These are phyloP conservation scores for Aspergillus affinis DNA, from an alignment of 495 filamentous ascomycete genomes.

Conservation along the genomic window DNA sequence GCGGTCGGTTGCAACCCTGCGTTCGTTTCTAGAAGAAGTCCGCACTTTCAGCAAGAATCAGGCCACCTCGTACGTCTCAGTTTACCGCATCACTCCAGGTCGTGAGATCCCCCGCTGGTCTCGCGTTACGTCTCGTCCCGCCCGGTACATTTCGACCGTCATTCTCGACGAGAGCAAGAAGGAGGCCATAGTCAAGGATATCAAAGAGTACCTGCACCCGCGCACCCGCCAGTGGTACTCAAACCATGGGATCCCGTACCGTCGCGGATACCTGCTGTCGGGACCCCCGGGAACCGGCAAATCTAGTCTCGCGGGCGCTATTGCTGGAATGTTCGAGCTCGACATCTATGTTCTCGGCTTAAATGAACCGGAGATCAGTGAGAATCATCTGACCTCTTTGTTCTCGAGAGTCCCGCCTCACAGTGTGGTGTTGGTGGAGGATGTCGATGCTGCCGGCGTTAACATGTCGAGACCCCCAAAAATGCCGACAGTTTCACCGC, in stretches of 20 bases:
- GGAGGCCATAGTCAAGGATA: slow-evolving; percentile 53
- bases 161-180: slow-evolving; percentile 71
- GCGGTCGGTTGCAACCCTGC: not conserved
- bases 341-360: slow-evolving; percentile 65
- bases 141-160: slow-evolving; percentile 72
- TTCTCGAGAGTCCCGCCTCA: slow-evolving; percentile 59
- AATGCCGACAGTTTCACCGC: slow-evolving; percentile 13
- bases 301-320: slow-evolving; percentile 54
- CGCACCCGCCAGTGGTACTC: slow-evolving; percentile 36
- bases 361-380: slow-evolving; percentile 51
- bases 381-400: slow-evolving; percentile 43
- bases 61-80: not conserved
- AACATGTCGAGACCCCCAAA: slow-evolving; percentile 14
- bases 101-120: slow-evolving; percentile 16
- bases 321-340: slow-evolving; percentile 63
- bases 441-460: slow-evolving; percentile 54
- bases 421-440: slow-evolving; percentile 66
- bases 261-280: slow-evolving; percentile 62
- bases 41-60: not conserved
- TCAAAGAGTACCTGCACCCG: slow-evolving; percentile 30
- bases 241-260: slow-evolving; percentile 66
- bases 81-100: not conserved
- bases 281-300: slow-evolving; percentile 67
- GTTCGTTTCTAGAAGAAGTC: not conserved
- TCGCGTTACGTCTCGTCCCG: slow-evolving; percentile 44